Evolutionary conservation across 2,329 filamentous ascomycete species (phyloP).

Genomic region (Truncatella angustata): DNA sequence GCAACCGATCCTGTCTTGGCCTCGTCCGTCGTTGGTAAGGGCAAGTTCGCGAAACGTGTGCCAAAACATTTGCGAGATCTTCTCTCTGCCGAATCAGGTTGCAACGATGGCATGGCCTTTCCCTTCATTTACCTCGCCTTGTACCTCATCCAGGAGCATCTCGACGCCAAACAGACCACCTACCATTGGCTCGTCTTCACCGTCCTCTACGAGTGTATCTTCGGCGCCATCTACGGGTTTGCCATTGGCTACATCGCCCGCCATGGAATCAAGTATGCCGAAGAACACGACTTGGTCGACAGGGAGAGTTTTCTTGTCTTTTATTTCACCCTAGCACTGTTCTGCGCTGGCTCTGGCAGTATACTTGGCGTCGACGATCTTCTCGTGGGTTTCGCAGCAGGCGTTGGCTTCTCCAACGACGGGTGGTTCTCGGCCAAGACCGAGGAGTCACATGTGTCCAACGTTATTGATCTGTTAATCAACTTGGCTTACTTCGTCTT

Average conservation of each 20-base stretch:
- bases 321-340: conserved; percentile 95
- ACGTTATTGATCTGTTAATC: conserved; percentile 96
- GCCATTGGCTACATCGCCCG: conserved; percentile 84
- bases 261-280: conserved; percentile 84
- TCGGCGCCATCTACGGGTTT: conserved; percentile 88
- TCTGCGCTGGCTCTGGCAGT: conserved; percentile 91
- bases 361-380: conserved; percentile 90
- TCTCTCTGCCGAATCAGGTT: conserved; percentile 93
- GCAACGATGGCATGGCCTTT: conserved; percentile 99
- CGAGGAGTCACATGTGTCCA: conserved; percentile 96
- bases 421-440: conserved; percentile 99
- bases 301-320: conserved; percentile 97
- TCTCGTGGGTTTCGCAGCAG: conserved; percentile 89
- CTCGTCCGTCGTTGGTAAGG: conserved; percentile 96
- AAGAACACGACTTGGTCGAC: conserved; percentile 83
- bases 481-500: conserved; percentile 99
- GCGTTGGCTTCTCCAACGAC: conserved; percentile 98
- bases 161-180: conserved; percentile 65
- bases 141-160: conserved; percentile 82
- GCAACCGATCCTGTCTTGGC: conserved; percentile 96
- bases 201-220: conserved; percentile 92
- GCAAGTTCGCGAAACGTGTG: conserved; percentile 96
- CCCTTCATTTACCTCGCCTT: conserved; percentile 93
- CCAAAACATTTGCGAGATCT: conserved; percentile 96
- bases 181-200: conserved; percentile 88